phyloP scores from a whole-genome alignment of 2,329 filamentous ascomycete genomes.

The Drechslera avenae region DNA sequence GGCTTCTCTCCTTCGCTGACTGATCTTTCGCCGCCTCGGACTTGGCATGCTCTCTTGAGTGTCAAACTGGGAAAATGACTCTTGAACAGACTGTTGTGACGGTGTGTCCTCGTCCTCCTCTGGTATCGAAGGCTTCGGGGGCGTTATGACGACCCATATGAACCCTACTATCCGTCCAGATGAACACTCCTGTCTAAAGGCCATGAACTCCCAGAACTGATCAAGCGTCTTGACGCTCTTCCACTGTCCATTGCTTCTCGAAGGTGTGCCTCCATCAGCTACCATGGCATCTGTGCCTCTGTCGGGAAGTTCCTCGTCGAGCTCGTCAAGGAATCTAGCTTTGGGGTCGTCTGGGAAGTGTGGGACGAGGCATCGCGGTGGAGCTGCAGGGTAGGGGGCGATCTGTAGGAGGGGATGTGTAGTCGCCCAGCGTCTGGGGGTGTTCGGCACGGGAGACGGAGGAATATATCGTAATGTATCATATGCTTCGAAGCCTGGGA shows the following conservation, averaged over 20 bases:
- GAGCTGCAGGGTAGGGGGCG: conserved; percentile 69
- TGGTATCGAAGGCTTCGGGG: conserved; percentile 54
- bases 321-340: conserved; percentile 81
- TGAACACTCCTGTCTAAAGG: conserved; percentile 93
- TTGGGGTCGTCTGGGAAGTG: conserved; percentile 96
- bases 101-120: conserved; percentile 38
- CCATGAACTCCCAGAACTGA: conserved; percentile 99
- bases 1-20: conserved; percentile 27
- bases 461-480: conserved; percentile 84
- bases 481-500: conserved; percentile 83
- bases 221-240: conserved; percentile 80
- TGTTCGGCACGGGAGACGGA: conserved; percentile 47
- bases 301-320: conserved; percentile 79
- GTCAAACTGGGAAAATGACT: conserved; percentile 23
- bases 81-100: conserved; percentile 31
- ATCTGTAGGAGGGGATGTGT: conserved; percentile 78
- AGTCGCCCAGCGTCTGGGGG: conserved; percentile 55
- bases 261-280: conserved; percentile 48
- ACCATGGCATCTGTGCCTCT: conserved; percentile 46
- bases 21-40: conserved; percentile 22
- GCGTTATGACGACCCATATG: conserved; percentile 84
- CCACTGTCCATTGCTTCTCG: conserved; percentile 72
- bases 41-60: conserved; percentile 22
- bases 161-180: conserved; percentile 92
- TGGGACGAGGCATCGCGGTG: conserved; percentile 83